Evolutionary conservation across 2,329 filamentous ascomycete species (phyloP).

Genomic region (Aspergillus sp.): DNA sequence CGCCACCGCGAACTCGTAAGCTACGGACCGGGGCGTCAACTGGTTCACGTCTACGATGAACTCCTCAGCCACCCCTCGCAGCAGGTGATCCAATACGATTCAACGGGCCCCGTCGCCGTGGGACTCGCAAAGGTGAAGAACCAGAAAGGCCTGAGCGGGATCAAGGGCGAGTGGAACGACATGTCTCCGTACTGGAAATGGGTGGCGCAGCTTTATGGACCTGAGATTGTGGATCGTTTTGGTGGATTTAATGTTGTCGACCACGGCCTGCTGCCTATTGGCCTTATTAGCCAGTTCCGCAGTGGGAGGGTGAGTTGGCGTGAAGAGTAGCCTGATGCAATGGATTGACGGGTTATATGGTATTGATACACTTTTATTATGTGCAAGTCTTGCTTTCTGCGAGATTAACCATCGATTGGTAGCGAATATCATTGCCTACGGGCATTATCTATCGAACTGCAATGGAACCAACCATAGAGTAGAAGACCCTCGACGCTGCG

Average conservation of each 20-base stretch:
- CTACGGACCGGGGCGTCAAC: neutral
- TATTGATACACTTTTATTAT: too few species aligned
- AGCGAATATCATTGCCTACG: too few species aligned
- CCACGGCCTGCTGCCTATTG: constrained; percentile 14
- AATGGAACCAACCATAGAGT: too few species aligned
- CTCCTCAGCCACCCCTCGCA: constrained; percentile 7
- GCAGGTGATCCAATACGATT: constrained; percentile 4
- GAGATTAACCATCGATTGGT: too few species aligned
- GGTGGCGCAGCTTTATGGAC: constrained; percentile 13
- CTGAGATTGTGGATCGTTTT: constrained; percentile 12
- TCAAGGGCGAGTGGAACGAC: neutral
- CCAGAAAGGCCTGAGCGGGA: constrained; percentile 1
- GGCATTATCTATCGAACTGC: too few species aligned
- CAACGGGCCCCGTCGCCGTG: neutral
- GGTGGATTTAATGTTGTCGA: constrained; percentile 16
- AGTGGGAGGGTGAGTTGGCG: constrained; percentile 13
- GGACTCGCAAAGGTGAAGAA: neutral
- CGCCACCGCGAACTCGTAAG: constrained; percentile 8
- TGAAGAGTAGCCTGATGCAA: neutral
- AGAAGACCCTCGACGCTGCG: too few species aligned
- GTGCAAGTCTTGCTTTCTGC: too few species aligned
- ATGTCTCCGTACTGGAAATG: constrained; percentile 15
- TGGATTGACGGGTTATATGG: too few species aligned
- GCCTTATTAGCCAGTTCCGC: constrained; percentile 14
- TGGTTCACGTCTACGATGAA: constrained; percentile 6